Evolutionary conservation across 345 rosid genomes (phyloP).

Genomic region (Laguncularia racemosa): DNA sequence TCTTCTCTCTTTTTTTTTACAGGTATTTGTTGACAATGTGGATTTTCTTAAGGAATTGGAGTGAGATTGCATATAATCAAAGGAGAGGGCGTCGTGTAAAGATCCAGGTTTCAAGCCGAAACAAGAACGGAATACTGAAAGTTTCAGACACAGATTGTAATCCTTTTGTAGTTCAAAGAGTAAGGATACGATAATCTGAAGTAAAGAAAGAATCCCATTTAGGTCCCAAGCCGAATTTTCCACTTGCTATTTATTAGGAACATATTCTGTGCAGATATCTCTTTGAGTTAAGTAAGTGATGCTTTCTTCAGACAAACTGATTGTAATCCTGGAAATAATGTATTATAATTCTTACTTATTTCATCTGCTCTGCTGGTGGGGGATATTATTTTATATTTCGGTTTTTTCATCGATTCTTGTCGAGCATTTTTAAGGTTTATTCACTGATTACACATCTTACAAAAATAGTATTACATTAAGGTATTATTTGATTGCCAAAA

Average conservation of each 20-base stretch:
- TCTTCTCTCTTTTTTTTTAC: slow-evolving; percentile 5
- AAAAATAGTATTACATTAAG: no score
- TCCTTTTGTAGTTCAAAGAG: no score
- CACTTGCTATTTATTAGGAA: not conserved
- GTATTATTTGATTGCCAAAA: no score
- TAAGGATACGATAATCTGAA: no score
- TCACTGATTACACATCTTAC: no score
- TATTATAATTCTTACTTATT: no score
- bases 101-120: not conserved
- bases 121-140: not conserved
- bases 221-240: slow-evolving; percentile 1
- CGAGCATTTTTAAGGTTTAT: no score
- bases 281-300: not conserved
- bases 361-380: no score
- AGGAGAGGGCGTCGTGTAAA: not conserved
- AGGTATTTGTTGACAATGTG: slow-evolving; percentile 92
- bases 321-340: not conserved
- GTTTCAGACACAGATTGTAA: no score
- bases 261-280: not conserved
- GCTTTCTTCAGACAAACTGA: not conserved
- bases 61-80: slow-evolving; percentile 24
- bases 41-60: slow-evolving; percentile 89
- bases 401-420: no score
- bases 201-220: no score
- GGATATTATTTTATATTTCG: no score